Evolutionary conservation across 192 early-diverging fungal genomes (phyloP), one percentile per base, ranked within the genome.

Genomic region (Martensiomyces pterosporus): DNA sequence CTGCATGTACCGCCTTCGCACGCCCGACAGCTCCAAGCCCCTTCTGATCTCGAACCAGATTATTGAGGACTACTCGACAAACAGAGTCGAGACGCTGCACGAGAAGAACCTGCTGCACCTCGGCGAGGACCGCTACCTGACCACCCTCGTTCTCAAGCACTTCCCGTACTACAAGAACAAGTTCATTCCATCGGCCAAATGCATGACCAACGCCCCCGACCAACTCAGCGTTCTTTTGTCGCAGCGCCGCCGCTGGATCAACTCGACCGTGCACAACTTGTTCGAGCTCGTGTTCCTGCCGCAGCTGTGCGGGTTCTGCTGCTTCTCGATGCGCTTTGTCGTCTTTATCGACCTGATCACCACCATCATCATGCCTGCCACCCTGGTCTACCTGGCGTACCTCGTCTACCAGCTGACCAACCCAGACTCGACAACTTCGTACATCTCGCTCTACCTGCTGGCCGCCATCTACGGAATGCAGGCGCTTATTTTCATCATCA

Each of bases 161-260:
- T 98, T 98, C 80, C 94, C 97, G 46, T 88, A 88, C 76, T 84
- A 91, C 75, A 92, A 92, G 79, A 88, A 87, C 64, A 88, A 87
- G 42, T 99, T 98, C 58, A 89, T 89, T 3, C 79, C 90, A 2
- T 90, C 94, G 38, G 97, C 97, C 10, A 80, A 87, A 52, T 97
- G 94, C 69, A 83, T 80, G 64, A 99, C 97, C 27, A 87, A 82
- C 37, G 97, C 90, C 8, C 97, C 97, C 4, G 97, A 98, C 57
- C 82, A 82, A 52, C 95, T 92, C 85, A 74, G 81, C 41, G 85
- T 99, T 24, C 68, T 99, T 40, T 66, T 99, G 21, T 99, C 97
- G 4, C 97, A 99, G 68, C 87, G 97, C 49, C 92, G 97, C 75
- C 88, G 97, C 56, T 99, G 97, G 97, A 99, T 99, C 60, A 99